phyloP scores from a whole-genome alignment of 2,329 filamentous ascomycete genomes.

The Alternaria sp. region DNA sequence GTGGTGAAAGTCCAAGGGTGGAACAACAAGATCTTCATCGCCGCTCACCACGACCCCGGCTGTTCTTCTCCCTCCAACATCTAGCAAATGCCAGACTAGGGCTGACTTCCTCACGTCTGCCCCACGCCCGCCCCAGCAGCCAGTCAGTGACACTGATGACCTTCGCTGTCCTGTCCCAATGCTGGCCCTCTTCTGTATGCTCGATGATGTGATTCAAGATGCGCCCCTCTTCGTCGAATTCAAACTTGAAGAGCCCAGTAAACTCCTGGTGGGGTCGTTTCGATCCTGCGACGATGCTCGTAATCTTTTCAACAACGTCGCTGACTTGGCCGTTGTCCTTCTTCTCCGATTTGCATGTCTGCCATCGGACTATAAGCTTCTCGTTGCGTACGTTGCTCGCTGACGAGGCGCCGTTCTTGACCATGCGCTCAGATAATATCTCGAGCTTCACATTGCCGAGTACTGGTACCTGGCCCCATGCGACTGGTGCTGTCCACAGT shows the following conservation, averaged over 20 bases:
- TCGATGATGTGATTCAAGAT: conserved; percentile 92
- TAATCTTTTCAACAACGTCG: conserved; percentile 65
- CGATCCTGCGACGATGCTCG: conserved; percentile 64
- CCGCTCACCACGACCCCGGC: conserved; percentile 2
- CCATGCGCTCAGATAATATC: conserved; percentile 90
- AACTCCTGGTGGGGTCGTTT: conserved; percentile 70
- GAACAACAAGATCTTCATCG: not conserved
- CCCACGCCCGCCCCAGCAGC: conserved; percentile 81
- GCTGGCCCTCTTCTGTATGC: conserved; percentile 82
- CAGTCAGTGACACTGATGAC: conserved; percentile 95
- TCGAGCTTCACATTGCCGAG: conserved; percentile 89
- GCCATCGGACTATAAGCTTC: conserved; percentile 91
- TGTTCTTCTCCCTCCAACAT: conserved; percentile 25
- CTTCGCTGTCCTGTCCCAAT: conserved; percentile 84
- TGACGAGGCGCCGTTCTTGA: conserved; percentile 61
- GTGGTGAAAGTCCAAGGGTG: conserved; percentile 8
- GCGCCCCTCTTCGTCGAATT: conserved; percentile 88
- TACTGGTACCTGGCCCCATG: conserved; percentile 92
- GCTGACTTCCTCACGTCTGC: conserved; percentile 55
- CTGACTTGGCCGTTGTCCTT: conserved; percentile 55
- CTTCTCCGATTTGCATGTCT: conserved; percentile 67
- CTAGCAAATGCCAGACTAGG: conserved; percentile 54
- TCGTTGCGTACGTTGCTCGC: conserved; percentile 64
- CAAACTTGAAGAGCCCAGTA: conserved; percentile 91
- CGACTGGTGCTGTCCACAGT: conserved; percentile 93